phyloP scores from a whole-genome alignment of 805 yeast genomes.

The Starmerella asiatica region DNA sequence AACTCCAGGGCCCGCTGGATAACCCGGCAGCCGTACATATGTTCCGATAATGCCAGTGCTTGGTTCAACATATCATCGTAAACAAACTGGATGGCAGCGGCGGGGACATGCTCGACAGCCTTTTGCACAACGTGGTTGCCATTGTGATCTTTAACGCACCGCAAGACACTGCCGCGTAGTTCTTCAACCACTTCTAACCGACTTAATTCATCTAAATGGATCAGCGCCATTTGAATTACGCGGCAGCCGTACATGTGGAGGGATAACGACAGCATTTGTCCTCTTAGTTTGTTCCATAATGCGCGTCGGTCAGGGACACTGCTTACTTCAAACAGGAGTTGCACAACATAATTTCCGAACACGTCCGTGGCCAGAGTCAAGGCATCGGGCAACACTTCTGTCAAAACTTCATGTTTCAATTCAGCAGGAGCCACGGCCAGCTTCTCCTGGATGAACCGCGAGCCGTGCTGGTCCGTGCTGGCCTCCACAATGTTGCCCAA shows the following conservation, averaged over 20 bases:
- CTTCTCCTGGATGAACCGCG: conserved; percentile 88
- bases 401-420: conserved; percentile 69
- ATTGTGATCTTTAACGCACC: conserved; percentile 84
- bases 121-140: conserved; percentile 97
- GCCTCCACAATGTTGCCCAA: conserved; percentile 83
- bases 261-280: conserved; percentile 60
- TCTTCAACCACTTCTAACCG: conserved; percentile 61
- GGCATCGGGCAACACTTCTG: conserved; percentile 63
- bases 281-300: conserved; percentile 57
- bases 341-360: conserved; percentile 94
- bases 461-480: conserved; percentile 92
- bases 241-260: conserved; percentile 97
- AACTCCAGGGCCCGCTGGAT: conserved; percentile 83
- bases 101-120: conserved; percentile 75
- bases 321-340: conserved; percentile 82
- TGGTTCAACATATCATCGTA: conserved; percentile 47
- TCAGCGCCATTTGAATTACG: conserved; percentile 89
- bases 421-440: conserved; percentile 48
- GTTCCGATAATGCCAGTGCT: conserved; percentile 77
- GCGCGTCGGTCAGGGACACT: conserved; percentile 51
- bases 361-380: conserved; percentile 86
- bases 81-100: conserved; percentile 54
- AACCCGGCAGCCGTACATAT: conserved; percentile 96
- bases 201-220: conserved; percentile 48
- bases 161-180: conserved; percentile 45